A percentile compares a stretch with the other conserved stretches of the same genome.
phyloP scores from a whole-genome alignment of 1,284 basidiomycete genomes.

The Cryptococcus amylolentus region DNA sequence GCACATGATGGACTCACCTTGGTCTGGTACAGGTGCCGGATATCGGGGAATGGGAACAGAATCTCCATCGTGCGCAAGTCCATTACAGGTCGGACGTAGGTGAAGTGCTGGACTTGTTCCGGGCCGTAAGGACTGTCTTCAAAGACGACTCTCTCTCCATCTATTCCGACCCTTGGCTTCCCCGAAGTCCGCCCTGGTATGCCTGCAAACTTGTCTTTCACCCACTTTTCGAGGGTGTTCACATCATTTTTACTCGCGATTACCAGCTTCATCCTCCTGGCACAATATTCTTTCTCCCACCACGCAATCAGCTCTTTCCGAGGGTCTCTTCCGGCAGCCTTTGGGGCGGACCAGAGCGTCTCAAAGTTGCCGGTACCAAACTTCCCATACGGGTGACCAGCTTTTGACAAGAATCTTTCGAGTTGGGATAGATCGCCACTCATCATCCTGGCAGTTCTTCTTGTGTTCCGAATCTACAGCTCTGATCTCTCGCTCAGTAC shows the following conservation, averaged over 20 bases:
- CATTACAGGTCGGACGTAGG: conserved; percentile 87
- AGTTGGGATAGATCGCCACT: conserved; percentile 96
- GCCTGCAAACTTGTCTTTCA: conserved; percentile 41
- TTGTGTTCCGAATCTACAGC: conserved; percentile 98
- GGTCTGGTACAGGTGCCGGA: conserved; percentile 70
- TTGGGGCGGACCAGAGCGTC: conserved; percentile 67
- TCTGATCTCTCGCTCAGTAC: conserved; percentile 50
- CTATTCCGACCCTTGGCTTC: conserved; percentile 24
- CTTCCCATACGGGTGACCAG: conserved; percentile 83
- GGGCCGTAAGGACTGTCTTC: conserved; percentile 71
- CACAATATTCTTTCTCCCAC: conserved; percentile 91
- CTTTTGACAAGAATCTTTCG: conserved; percentile 79
- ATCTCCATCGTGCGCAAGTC: conserved; percentile 83
- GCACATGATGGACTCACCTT: conserved; percentile 51
- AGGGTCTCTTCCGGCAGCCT: conserved; percentile 70
- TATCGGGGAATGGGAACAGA: conserved; percentile 81
- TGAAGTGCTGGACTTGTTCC: conserved; percentile 67
- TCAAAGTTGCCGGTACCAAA: conserved; percentile 88
- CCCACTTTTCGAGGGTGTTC: conserved; percentile 45
- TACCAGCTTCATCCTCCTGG: conserved; percentile 87
- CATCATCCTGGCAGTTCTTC: conserved; percentile 93
- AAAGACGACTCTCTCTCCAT: conserved; percentile 56
- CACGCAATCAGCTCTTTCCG: conserved; percentile 88
- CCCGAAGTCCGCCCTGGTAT: conserved; percentile 44
- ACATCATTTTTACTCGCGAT: conserved; percentile 80